Evolutionary conservation across 139 green algal genomes (phyloP), one percentile per base, ranked within the genome.

Genomic region (Spirogloea muscicola): DNA sequence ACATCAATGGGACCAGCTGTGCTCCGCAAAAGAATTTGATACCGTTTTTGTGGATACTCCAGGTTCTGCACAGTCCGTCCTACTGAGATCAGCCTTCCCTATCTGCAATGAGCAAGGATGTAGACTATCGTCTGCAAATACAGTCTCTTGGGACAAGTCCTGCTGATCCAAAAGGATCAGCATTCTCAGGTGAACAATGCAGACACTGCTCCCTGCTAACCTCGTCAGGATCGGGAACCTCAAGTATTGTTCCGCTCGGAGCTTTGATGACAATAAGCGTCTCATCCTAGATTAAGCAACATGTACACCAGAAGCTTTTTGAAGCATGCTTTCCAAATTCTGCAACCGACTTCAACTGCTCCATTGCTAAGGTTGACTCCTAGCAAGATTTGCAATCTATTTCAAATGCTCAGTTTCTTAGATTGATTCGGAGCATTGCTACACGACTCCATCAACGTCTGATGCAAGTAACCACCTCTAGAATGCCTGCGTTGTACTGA

Each of bases 201-300:
- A n/a, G n/a, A n/a, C n/a, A n/a, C n/a, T n/a, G n/a, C n/a, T n/a
- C n/a, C n/a, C 37, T 41, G 51, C 59, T 69, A 1, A 49, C 49
- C 59, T 74, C 81, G 16, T 88, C 82, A 4, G 88, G 89, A 74
- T 96, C 88, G 0, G 89, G 85, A 25, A 96, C 85, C 63, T 91
- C 87, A 18, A 95, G 79, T 0, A 79, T 89, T 6, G 90, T 94
- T 31, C 89, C 89, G 18, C 82, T 72, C 1, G 91, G 90, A 3
- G 86, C 90, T 58, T 88, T 90, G 36, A 96, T 85, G 3, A 90
- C 91, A 79, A 96, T 92, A 5, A 96, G 79, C 44, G 82, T 93
- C 69, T 96, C 90, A 0, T 55, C 43, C 40, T 66, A 74, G 36
- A 88, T n/a, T n/a, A 88, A 71, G 49, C 80, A 27, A 81, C 7